Percentiles rank a stretch among this genome's conserved stretches.
These are phyloP conservation scores for Camellia lanceoleosa DNA, from an alignment of 148 eudicot species.

Conservation along the genomic window DNA sequence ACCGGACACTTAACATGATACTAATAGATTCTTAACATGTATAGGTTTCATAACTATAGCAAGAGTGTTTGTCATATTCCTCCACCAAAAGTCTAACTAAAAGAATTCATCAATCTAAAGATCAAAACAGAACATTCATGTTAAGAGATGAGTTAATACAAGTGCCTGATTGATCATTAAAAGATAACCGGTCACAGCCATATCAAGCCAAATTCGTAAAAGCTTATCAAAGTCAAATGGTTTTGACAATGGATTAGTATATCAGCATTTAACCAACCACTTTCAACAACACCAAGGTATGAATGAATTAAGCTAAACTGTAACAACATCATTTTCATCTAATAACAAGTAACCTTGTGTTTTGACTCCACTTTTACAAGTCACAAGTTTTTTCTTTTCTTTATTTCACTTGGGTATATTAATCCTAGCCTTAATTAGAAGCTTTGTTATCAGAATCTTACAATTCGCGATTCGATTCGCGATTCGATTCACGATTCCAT, in stretches of 20 bases:
- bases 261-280: neutral
- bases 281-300: neutral
- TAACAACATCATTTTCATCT: neutral
- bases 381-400: neutral
- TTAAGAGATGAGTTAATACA: neutral
- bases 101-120: neutral
- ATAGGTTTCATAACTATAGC: neutral
- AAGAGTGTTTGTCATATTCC: neutral
- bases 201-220: neutral
- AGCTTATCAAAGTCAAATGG: neutral
- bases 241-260: neutral
- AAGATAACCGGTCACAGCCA: neutral
- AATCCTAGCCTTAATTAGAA: neutral
- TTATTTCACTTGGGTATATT: neutral
- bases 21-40: slow-evolving; percentile 9
- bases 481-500: too few species aligned
- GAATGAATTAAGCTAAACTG: neutral
- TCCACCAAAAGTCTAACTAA: neutral
- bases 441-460: too few species aligned
- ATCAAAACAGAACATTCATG: neutral
- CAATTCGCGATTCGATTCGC: too few species aligned
- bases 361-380: neutral
- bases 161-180: neutral
- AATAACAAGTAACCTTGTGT: neutral
- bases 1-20: neutral